Evolutionary conservation across 2,329 filamentous ascomycete species (phyloP).

Genomic region (Lithohypha guttulata): DNA sequence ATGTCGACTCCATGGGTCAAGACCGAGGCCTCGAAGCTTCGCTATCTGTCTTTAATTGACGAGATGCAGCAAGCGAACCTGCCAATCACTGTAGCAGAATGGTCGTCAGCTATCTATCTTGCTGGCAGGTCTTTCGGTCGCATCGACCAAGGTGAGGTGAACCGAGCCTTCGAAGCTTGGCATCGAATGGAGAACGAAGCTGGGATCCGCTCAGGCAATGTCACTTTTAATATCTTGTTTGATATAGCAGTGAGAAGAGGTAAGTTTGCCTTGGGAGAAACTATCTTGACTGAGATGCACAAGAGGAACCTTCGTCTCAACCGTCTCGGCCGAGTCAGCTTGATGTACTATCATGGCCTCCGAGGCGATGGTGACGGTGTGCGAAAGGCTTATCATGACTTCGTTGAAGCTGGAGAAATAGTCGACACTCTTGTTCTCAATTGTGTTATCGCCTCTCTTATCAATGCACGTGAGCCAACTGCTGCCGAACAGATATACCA

Average conservation of each 20-base stretch:
- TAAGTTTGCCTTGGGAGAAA: constrained; percentile 73
- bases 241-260: constrained; percentile 77
- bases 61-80: constrained; percentile 70
- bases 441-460: constrained; percentile 67
- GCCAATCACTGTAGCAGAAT: constrained; percentile 56
- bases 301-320: constrained; percentile 57
- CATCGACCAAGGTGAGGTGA: constrained; percentile 49
- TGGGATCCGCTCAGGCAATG: constrained; percentile 53
- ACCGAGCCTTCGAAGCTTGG: constrained; percentile 68
- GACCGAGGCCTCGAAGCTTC: constrained; percentile 55
- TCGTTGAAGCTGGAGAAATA: constrained; percentile 76
- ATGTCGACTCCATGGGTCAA: constrained; percentile 53
- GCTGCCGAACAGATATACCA: constrained; percentile 73
- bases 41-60: constrained; percentile 72
- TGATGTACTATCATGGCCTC: constrained; percentile 77
- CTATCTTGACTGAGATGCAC: constrained; percentile 72
- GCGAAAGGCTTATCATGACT: constrained; percentile 64
- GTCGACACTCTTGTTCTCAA: constrained; percentile 83
- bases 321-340: constrained; percentile 68
- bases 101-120: constrained; percentile 75
- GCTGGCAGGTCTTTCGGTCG: constrained; percentile 58
- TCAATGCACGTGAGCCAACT: constrained; percentile 62
- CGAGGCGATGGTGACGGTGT: constrained; percentile 62
- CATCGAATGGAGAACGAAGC: constrained; percentile 74
- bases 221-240: constrained; percentile 92